Conservation (phyloP, 202 grass and related monocot species). For the Dendrocalamus latiflorus region DNA sequence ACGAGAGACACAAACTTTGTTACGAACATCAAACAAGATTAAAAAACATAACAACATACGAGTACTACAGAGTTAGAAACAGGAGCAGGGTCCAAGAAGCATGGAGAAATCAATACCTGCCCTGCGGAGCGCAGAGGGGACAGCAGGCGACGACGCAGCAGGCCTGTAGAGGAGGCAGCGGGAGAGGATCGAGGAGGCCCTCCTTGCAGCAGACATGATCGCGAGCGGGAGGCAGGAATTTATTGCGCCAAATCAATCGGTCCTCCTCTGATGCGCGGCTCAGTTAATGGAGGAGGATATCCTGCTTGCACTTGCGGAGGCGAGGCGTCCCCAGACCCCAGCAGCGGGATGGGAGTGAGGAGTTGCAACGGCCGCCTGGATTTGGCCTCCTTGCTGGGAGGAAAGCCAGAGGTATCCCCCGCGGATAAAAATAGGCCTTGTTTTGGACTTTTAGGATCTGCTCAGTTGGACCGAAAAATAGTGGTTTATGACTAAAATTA, state of each 20-base stretch:
- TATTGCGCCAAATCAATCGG: slow-evolving; percentile 24
- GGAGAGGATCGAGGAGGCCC: slow-evolving; percentile 53
- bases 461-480: too few species aligned
- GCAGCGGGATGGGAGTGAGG: neutral
- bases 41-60: neutral
- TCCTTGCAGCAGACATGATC: slow-evolving; percentile 37
- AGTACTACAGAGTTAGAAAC: neutral
- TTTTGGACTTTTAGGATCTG: neutral
- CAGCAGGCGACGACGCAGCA: slow-evolving; percentile 21
- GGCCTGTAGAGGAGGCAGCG: slow-evolving; percentile 50
- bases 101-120: slow-evolving; percentile 30
- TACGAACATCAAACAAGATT: neutral
- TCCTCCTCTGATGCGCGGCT: neutral
- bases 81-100: neutral
- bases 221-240: slow-evolving; percentile 13
- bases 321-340: neutral
- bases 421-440: neutral
- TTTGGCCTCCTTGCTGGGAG: neutral
- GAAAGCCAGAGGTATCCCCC: neutral
- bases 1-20: too few species aligned
- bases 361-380: neutral
- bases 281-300: slow-evolving; percentile 20
- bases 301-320: neutral
- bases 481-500: too few species aligned
- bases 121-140: slow-evolving; percentile 36